phyloP scores from a whole-genome alignment of 2,329 filamentous ascomycete genomes.

The Neopestalotiopsis sp. region DNA sequence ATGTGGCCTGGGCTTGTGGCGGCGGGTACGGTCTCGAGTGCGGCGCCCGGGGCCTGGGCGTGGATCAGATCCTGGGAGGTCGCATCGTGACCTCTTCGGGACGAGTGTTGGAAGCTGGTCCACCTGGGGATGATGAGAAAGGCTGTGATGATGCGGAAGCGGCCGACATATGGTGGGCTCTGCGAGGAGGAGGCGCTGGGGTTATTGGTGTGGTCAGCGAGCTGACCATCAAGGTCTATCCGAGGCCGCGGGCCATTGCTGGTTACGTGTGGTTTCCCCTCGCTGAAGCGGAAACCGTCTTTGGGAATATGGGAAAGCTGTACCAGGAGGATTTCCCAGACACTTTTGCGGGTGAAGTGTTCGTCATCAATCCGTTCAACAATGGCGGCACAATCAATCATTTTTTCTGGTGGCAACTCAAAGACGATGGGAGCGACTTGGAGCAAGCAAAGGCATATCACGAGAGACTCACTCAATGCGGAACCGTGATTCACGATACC shows the following conservation, averaged over 20 bases:
- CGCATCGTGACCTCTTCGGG: constrained; percentile 19
- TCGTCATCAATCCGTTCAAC: constrained; percentile 15
- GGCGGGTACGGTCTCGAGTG: constrained; percentile 21
- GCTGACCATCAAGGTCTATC: constrained; percentile 19
- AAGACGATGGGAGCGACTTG: constrained; percentile 15
- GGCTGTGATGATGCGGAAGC: neutral
- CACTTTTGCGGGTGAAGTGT: constrained; percentile 19
- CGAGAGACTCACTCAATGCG: constrained; percentile 14
- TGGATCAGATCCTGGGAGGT: constrained; percentile 19
- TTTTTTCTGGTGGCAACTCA: constrained; percentile 21
- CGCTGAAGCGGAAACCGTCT: constrained; percentile 12
- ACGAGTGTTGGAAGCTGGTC: neutral
- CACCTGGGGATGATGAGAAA: neutral
- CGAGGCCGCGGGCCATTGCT: constrained; percentile 15
- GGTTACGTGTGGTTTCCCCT: constrained; percentile 18
- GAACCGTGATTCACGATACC: constrained; percentile 14
- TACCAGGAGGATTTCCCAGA: constrained; percentile 15
- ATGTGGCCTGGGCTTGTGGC: constrained; percentile 21
- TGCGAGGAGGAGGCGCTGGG: constrained; percentile 19
- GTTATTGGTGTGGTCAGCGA: constrained; percentile 21
- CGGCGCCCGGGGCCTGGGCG: constrained; percentile 14
- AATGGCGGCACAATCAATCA: constrained; percentile 18
- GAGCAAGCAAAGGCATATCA: constrained; percentile 15
- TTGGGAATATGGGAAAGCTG: constrained; percentile 16
- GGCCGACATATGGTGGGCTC: constrained; percentile 17